phyloP scores from a whole-genome alignment of 805 yeast species.

The Isabelozyma heimii region DNA sequence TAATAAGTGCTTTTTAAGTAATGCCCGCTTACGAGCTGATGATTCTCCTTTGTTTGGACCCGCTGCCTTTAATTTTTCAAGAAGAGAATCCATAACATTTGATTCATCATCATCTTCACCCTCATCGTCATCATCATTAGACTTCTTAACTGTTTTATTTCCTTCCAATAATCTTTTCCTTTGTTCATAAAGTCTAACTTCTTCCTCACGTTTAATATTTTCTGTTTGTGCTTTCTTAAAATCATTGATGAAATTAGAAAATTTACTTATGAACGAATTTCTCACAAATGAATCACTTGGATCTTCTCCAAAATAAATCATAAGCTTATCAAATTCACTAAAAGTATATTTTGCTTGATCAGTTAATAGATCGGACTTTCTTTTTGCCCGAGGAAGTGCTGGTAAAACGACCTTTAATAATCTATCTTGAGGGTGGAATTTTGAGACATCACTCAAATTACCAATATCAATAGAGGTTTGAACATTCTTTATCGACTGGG shows the following conservation, averaged over 20 bases:
- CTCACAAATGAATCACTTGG: conserved; percentile 52
- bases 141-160: conserved; percentile 27
- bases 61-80: conserved; percentile 84
- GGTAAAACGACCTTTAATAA: conserved; percentile 54
- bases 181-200: conserved; percentile 66
- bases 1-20: conserved; percentile 61
- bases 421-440: conserved; percentile 66
- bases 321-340: conserved; percentile 52
- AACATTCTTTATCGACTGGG: conserved; percentile 48
- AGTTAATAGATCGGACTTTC: conserved; percentile 47
- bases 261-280: conserved; percentile 60
- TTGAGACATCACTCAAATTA: conserved; percentile 57
- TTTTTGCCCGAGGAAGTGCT: conserved; percentile 52
- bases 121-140: conserved; percentile 25
- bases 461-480: conserved; percentile 58
- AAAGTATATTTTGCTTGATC: conserved; percentile 52
- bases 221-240: conserved; percentile 65
- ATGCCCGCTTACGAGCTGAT: conserved; percentile 76
- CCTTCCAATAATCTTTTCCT: conserved; percentile 63
- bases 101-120: conserved; percentile 42
- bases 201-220: conserved; percentile 66
- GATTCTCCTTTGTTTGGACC: conserved; percentile 79
- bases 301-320: conserved; percentile 74
- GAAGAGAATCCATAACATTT: conserved; percentile 77
- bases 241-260: conserved; percentile 56